phyloP scores from a whole-genome alignment of 441 rosid species.

The Syzygium malaccense region DNA sequence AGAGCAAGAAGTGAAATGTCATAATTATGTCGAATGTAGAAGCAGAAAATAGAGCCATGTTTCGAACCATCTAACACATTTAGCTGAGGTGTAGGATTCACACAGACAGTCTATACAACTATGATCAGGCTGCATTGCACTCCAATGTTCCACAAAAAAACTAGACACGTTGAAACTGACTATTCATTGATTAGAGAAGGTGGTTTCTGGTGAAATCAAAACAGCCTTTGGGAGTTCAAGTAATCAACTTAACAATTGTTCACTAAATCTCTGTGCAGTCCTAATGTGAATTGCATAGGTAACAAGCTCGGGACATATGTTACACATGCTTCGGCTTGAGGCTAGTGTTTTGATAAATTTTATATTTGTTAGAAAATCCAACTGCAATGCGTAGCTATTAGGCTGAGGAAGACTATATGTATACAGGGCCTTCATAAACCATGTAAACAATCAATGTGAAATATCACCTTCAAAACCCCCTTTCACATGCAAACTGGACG shows the following conservation, averaged over 20 bases:
- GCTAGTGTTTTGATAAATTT: background rate
- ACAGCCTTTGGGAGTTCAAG: background rate
- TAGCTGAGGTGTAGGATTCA: too few species aligned
- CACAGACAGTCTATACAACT: too few species aligned
- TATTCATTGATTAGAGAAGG: background rate
- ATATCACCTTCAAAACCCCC: background rate
- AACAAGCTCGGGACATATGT: background rate
- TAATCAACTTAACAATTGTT: background rate
- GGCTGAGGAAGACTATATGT: background rate
- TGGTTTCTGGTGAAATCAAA: background rate
- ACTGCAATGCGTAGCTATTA: background rate
- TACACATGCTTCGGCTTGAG: background rate
- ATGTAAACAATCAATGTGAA: background rate
- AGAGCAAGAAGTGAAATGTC: too few species aligned
- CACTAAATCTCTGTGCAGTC: background rate
- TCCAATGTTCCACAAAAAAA: too few species aligned
- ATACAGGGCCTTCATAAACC: background rate
- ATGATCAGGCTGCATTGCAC: too few species aligned
- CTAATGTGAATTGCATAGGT: background rate
- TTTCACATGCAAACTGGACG: background rate
- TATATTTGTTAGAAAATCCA: background rate
- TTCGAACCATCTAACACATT: too few species aligned
- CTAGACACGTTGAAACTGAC: background rate
- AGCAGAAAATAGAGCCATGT: too few species aligned
- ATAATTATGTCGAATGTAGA: too few species aligned